Evolutionary conservation across 2,329 filamentous ascomycete genomes (phyloP), one percentile per base, ranked within the genome.

Genomic region (Huntiella bhutanensis): DNA sequence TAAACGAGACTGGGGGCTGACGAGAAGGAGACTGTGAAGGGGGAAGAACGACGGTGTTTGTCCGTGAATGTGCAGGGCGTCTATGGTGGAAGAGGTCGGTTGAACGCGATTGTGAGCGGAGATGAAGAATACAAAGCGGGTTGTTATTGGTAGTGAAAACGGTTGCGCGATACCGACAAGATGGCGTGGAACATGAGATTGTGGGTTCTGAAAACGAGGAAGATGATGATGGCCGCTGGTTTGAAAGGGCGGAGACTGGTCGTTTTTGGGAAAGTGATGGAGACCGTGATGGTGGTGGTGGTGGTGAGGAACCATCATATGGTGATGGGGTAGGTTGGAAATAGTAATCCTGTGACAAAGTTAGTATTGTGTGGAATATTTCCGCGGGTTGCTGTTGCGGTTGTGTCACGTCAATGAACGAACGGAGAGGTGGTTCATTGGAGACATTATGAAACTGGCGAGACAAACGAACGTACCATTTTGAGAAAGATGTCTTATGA

Each of bases 121-220:
- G 36, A 33, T 49, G 47, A 5, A 44, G 32, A n/a, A 49, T 45
- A 15, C 47, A 49, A 22, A 45, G 22, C 5, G 22, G 22, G 22
- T 28, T 28, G 22, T 28, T 28, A 28, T 4, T 17, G 38, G 22
- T 49, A 12, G 47, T 49, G 36, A 45, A 37, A 13, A 49, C 45
- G 3, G 43, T 49, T 8, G 47, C 47, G n/a, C 47, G 47, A 13
- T 41, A 49, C 4, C 41, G 42, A 22, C 47, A 49, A 7, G 13
- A 15, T n/a, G 41, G 10, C 19, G 35, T 16, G n/a, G 33, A 33
- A 15, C 47, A 49, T 7, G 41, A 17, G 32, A 34, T 43, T 3
- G 11, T 11, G 11, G 40, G 33, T 4, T 11, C 19, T 11, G 17
- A 12, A n/a, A 28, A n/a, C 3, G 40, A 33, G 40, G 40, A 28